phyloP scores from a whole-genome alignment of 2,329 filamentous ascomycete genomes.

The Fusarium avenaceum region DNA sequence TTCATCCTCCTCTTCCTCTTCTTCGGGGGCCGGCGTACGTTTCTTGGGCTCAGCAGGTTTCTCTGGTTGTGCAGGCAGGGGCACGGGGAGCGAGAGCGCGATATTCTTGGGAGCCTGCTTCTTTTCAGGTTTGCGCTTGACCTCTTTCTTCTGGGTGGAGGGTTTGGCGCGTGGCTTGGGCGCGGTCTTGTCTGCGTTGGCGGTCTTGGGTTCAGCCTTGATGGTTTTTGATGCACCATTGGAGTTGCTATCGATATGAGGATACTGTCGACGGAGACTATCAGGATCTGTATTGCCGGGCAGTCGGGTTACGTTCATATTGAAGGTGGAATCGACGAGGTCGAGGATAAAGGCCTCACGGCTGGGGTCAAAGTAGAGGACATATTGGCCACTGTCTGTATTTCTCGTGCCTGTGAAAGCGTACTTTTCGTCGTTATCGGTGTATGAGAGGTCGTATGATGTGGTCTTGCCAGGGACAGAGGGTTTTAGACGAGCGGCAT shows the following conservation, averaged over 20 bases:
- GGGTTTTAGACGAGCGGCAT: constrained; percentile 65
- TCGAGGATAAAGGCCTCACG: constrained; percentile 86
- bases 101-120: constrained; percentile 55
- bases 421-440: constrained; percentile 69
- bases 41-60: constrained; percentile 47
- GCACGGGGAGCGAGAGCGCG: constrained; percentile 55
- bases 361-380: constrained; percentile 81
- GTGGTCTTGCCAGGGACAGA: constrained; percentile 62
- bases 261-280: constrained; percentile 74
- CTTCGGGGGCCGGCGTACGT: constrained; percentile 55
- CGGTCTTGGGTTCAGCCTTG: constrained; percentile 22
- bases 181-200: constrained; percentile 42
- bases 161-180: constrained; percentile 46
- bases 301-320: constrained; percentile 84
- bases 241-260: constrained; percentile 67
- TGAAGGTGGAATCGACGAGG: constrained; percentile 82
- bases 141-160: constrained; percentile 49
- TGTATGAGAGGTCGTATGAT: constrained; percentile 69
- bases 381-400: constrained; percentile 69
- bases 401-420: constrained; percentile 71
- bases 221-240: constrained; percentile 35
- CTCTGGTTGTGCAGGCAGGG: constrained; percentile 40
- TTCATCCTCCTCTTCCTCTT: constrained; percentile 67
- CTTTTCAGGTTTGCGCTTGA: constrained; percentile 52
- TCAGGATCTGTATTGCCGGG: constrained; percentile 74